These are phyloP conservation scores for Pneumocystis wakefieldiae DNA, from an alignment of 1,139 yeast genomes.

Conservation along the genomic window DNA sequence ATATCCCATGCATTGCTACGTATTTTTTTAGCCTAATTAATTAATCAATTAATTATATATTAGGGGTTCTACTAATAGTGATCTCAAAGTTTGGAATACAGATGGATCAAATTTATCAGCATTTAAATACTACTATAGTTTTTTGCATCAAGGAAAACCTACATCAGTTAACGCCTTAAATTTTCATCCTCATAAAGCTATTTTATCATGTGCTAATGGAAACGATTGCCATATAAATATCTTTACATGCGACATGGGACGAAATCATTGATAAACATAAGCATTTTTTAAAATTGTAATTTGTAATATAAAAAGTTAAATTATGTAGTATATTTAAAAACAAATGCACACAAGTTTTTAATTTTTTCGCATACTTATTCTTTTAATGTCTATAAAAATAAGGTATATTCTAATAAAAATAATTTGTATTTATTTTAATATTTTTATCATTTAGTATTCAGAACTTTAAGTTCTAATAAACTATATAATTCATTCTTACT, in stretches of 20 bases:
- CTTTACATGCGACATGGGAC: neutral
- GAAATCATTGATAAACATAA: neutral
- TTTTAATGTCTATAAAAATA: no score
- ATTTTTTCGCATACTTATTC: neutral
- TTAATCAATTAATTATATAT: slow-evolving; percentile 25
- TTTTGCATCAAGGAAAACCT: slow-evolving; percentile 20
- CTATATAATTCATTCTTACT: no score
- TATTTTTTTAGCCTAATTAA: neutral
- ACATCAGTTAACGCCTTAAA: slow-evolving; percentile 50
- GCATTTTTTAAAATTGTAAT: neutral
- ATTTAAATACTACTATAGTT: slow-evolving; percentile 36
- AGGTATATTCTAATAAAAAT: no score
- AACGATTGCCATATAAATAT: neutral
- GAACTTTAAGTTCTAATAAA: no score
- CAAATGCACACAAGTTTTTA: neutral
- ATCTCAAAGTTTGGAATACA: slow-evolving; percentile 77
- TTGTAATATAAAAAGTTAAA: neutral
- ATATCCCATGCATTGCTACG: slow-evolving; percentile 49
- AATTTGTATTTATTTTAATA: neutral
- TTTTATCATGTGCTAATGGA: slow-evolving; percentile 42
- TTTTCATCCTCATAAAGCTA: slow-evolving; percentile 91
- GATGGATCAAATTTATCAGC: slow-evolving; percentile 57
- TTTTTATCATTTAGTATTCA: neutral
- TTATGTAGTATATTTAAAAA: neutral
- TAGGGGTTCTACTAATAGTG: slow-evolving; percentile 51